Evolutionary conservation across 495 filamentous ascomycete species (phyloP).

Genomic region (Tuber calosporum): DNA sequence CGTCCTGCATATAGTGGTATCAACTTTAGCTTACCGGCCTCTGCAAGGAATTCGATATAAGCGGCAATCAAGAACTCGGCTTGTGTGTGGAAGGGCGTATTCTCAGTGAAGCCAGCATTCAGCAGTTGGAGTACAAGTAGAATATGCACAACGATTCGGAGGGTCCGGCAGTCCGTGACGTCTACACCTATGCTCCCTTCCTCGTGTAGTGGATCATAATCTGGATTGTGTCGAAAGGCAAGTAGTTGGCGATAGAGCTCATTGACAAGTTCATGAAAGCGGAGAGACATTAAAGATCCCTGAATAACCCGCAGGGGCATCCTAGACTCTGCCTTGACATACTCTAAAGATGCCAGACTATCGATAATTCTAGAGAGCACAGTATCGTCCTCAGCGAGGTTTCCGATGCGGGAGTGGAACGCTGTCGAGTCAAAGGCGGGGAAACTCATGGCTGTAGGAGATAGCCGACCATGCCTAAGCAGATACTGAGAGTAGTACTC

Average conservation of each 20-base stretch:
- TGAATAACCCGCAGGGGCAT: conserved; percentile 39
- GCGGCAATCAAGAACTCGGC: conserved; percentile 63
- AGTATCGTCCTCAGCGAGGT: conserved; percentile 21
- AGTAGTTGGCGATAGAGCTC: conserved; percentile 33
- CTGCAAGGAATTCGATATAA: conserved; percentile 71
- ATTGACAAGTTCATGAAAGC: conserved; percentile 25
- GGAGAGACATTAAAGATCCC: conserved; percentile 34
- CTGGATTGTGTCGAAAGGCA: conserved; percentile 18
- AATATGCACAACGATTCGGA: conserved; percentile 59
- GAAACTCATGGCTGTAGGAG: conserved; percentile 31
- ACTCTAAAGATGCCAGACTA: conserved; percentile 20
- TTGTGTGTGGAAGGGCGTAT: conserved; percentile 31
- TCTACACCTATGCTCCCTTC: conserved; percentile 26
- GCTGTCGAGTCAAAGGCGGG: conserved; percentile 39
- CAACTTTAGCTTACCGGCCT: conserved; percentile 60
- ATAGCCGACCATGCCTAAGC: conserved; percentile 17
- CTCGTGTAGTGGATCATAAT: conserved; percentile 33
- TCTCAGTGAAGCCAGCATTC: conserved; percentile 42
- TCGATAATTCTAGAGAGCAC: conserved; percentile 40
- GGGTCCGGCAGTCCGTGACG: conserved; percentile 23
- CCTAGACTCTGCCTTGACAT: conserved; percentile 22
- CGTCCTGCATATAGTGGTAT: conserved; percentile 82
- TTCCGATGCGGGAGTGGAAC: conserved; percentile 27
- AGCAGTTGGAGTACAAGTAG: conserved; percentile 48
- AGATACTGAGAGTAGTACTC: conserved; percentile 39